These are phyloP conservation scores for Saksenaea vasiformis DNA, from an alignment of 371 early-diverging fungal species.

Conservation along the genomic window DNA sequence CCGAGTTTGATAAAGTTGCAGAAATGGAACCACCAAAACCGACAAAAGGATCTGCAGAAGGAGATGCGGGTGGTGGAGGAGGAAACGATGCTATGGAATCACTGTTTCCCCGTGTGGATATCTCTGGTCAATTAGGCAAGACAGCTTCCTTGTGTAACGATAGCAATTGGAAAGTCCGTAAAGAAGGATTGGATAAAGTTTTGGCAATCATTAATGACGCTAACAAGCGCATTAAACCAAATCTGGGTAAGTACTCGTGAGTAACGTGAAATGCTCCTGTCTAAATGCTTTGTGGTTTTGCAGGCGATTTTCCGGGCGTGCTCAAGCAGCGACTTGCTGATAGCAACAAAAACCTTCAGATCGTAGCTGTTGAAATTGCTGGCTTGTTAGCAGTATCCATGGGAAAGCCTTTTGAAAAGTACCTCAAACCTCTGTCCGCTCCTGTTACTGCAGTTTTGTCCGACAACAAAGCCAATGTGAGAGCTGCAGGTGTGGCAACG, in stretches of 20 bases:
- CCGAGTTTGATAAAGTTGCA: constrained; percentile 90
- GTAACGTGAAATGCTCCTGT: neutral
- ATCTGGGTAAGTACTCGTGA: constrained; percentile 49
- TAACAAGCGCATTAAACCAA: constrained; percentile 85
- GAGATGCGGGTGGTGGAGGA: constrained; percentile 25
- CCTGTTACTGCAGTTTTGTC: constrained; percentile 72
- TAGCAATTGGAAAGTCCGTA: constrained; percentile 93
- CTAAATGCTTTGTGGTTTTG: constrained; percentile 7
- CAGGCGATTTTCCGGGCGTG: constrained; percentile 76
- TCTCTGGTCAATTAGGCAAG: constrained; percentile 52
- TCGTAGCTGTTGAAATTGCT: constrained; percentile 73
- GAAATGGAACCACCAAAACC: constrained; percentile 78
- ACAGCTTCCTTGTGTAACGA: constrained; percentile 69
- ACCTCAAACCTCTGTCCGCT: constrained; percentile 59
- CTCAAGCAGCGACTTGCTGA: constrained; percentile 85
- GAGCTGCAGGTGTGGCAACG: constrained; percentile 74
- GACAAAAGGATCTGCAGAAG: constrained; percentile 48
- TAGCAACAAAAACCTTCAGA: constrained; percentile 87
- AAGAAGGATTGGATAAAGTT: constrained; percentile 90
- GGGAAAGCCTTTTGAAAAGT: constrained; percentile 84
- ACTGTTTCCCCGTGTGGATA: constrained; percentile 86
- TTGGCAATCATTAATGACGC: constrained; percentile 68
- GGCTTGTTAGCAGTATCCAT: constrained; percentile 75
- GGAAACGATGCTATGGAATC: constrained; percentile 73
- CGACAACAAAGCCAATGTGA: constrained; percentile 89